These are phyloP conservation scores for Carallia pectinifolia DNA, from an alignment of 345 rosid species.

Conservation along the genomic window DNA sequence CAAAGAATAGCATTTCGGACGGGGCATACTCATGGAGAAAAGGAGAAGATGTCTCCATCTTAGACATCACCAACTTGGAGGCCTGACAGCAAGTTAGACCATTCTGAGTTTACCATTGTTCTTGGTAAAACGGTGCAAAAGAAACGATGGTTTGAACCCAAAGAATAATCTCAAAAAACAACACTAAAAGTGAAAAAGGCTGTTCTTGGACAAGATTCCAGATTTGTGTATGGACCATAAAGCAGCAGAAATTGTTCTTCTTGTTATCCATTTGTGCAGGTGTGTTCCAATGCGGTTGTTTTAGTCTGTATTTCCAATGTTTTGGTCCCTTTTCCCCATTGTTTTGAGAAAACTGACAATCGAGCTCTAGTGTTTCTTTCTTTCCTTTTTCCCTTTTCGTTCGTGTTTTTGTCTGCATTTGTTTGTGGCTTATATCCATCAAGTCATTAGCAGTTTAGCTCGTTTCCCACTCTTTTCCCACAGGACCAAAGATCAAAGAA, in stretches of 20 bases:
- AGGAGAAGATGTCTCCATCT: conserved; percentile 27
- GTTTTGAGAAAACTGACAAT: conserved; percentile 4
- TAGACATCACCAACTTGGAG: conserved; percentile 45
- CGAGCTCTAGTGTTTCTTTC: not conserved
- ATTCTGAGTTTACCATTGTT: not conserved
- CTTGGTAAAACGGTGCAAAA: too few species aligned
- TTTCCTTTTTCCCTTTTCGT: not conserved
- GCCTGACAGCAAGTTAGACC: conserved; percentile 4
- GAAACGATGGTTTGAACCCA: not conserved
- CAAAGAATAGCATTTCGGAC: conserved; percentile 16
- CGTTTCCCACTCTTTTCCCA: too few species aligned
- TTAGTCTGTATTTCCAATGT: conserved; percentile 33
- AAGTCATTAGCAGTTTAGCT: not conserved
- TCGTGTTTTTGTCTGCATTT: not conserved
- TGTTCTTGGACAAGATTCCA: not conserved
- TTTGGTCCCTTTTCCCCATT: conserved; percentile 30
- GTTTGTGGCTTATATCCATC: not conserved
- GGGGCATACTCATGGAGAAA: conserved; percentile 29
- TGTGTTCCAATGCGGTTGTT: conserved; percentile 15
- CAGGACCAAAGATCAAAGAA: too few species aligned
- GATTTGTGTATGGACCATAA: not conserved
- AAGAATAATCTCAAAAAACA: too few species aligned
- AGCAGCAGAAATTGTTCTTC: conserved; percentile 17
- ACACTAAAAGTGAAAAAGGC: not conserved
- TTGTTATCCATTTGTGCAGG: not conserved